A percentile compares a stretch with the other conserved stretches of the same genome.
phyloP scores from a whole-genome alignment of 2,329 filamentous ascomycete species.

The Lachnellula cervina region DNA sequence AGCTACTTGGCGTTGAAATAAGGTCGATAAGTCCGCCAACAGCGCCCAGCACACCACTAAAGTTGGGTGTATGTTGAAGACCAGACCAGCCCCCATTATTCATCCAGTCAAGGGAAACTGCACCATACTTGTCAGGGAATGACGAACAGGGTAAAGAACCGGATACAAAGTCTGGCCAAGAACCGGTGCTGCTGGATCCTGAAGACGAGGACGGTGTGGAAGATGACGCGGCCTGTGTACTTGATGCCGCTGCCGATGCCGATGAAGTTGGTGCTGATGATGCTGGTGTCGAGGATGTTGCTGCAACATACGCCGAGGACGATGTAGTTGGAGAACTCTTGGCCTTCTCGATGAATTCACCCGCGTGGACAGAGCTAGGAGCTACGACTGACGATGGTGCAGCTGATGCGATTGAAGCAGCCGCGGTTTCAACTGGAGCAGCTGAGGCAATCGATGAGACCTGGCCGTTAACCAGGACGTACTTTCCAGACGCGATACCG shows the following conservation, averaged over 20 bases:
- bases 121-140: conserved; percentile 80
- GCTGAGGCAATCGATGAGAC: conserved; percentile 42
- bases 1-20: conserved; percentile 55
- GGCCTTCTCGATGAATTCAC: conserved; percentile 15
- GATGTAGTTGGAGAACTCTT: conserved; percentile 20
- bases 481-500: conserved; percentile 68
- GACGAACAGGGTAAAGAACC: conserved; percentile 63
- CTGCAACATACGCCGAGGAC: conserved; percentile 32
- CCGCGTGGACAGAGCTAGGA: conserved; percentile 16
- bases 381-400: conserved; percentile 30
- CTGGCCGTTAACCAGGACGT: conserved; percentile 57
- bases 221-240: conserved; percentile 31
- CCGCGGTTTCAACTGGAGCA: conserved; percentile 26
- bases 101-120: conserved; percentile 64
- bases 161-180: conserved; percentile 63
- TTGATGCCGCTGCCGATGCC: too few species aligned
- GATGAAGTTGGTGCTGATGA: conserved; percentile 25
- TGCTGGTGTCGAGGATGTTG: conserved; percentile 32
- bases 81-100: conserved; percentile 72
- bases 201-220: conserved; percentile 31
- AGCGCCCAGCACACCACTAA: conserved; percentile 29
- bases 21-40: conserved; percentile 63
- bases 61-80: conserved; percentile 61
- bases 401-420: conserved; percentile 27
- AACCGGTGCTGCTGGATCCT: conserved; percentile 30